These are phyloP conservation scores for Rosa chinensis DNA, from an alignment of 306 rosid genomes.

Conservation along the genomic window DNA sequence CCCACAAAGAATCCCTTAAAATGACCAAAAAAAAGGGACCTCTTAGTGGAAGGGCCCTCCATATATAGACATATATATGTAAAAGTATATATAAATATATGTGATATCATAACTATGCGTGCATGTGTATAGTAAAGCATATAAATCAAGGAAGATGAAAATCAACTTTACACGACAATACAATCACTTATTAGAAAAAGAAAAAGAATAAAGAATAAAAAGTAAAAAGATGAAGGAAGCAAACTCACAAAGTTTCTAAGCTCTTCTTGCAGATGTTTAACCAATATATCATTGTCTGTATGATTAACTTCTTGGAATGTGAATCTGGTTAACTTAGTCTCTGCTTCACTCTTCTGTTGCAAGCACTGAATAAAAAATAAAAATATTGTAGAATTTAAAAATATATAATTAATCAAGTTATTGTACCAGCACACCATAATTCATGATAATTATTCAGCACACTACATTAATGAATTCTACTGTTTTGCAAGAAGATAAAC, in stretches of 20 bases:
- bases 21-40: too few relatives aligned
- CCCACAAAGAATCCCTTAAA: too few relatives aligned
- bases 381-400: neutral
- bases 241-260: constrained; percentile 76
- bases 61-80: too few relatives aligned
- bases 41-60: too few relatives aligned
- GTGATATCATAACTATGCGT: neutral
- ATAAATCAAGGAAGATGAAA: constrained; percentile 20
- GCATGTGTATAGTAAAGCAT: constrained; percentile 1
- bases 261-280: constrained; percentile 85
- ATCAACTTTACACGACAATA: constrained; percentile 15
- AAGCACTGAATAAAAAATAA: constrained; percentile 50
- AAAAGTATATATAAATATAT: neutral
- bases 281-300: constrained; percentile 46
- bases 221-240: neutral
- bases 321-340: constrained; percentile 63
- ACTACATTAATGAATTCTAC: neutral
- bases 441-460: constrained; percentile 7
- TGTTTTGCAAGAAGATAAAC: constrained; percentile 15
- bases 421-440: constrained; percentile 10
- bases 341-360: constrained; percentile 74
- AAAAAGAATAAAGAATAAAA: neutral
- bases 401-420: neutral
- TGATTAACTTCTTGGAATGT: constrained; percentile 56
- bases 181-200: constrained; percentile 19